These are phyloP conservation scores for Durotheca rogersii DNA, from an alignment of 495 filamentous ascomycete species.

Conservation along the genomic window DNA sequence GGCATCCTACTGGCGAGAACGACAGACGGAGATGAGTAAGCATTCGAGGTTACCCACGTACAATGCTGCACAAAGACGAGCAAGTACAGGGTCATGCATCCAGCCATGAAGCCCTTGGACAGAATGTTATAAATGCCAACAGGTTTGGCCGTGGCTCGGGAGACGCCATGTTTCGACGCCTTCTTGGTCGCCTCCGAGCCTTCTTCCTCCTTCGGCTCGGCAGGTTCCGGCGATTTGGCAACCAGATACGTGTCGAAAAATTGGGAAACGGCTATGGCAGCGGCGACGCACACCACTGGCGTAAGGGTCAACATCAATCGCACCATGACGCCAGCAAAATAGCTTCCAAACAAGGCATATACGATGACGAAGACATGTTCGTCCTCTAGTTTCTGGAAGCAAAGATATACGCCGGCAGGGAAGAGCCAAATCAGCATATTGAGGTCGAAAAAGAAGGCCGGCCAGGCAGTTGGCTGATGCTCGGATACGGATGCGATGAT, in stretches of 20 bases:
- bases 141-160: conserved; percentile 71
- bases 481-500: conserved; percentile 99
- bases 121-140: conserved; percentile 78
- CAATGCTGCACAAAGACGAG: conserved; percentile 95
- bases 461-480: conserved; percentile 99
- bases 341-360: conserved; percentile 90
- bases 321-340: conserved; percentile 99
- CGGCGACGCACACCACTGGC: conserved; percentile 92
- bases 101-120: conserved; percentile 75
- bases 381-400: conserved; percentile 88
- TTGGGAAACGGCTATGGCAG: conserved; percentile 84
- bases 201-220: conserved; percentile 53
- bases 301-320: conserved; percentile 97
- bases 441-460: conserved; percentile 98
- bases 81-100: conserved; percentile 72
- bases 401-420: conserved; percentile 97
- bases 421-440: conserved; percentile 99
- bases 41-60: conserved; percentile 99
- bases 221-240: conserved; percentile 54
- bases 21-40: conserved; percentile 97
- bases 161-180: conserved; percentile 51
- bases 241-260: conserved; percentile 85
- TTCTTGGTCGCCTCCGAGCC: conserved; percentile 49
- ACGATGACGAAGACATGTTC: conserved; percentile 99
- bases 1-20: conserved; percentile 90